Base-by-base conservation (phyloP, 2,329 filamentous ascomycete genomes). In the Fusarium torreyae region DNA sequence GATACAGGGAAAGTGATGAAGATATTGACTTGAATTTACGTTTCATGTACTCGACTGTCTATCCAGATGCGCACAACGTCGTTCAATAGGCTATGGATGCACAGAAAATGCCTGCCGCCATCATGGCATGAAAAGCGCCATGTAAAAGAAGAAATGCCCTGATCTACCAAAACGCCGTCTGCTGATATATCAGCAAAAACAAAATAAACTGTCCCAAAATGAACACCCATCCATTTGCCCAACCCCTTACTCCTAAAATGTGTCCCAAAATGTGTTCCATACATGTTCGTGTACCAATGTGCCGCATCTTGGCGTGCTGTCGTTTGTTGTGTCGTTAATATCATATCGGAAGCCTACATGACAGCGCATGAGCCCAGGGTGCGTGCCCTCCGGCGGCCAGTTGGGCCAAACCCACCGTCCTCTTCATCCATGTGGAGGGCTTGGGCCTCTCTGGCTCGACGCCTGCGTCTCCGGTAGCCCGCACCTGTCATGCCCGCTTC, bases 391-490 rank as follows among this genome's bases (percentile, higher is more conserved):
- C 89, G 85, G 38, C 89, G 85, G 26, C 87, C 83, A 6, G 81
- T 83, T 22, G 81, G 82, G 8, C 82, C 81, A n/a, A 80, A 69
- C 7, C 81, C 88, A 14, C 88, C 91, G 44, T 92, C 92, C 69
- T 94, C 92, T 77, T 97, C 94, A 71, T 93, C 89, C 46, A 92
- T 90, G 79, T 96, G 93, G 70, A 93, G 84, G 76, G 91, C 85
- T 76, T 94, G 91, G 7, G 94, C 94, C 77, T 97, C 93, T 46
- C 94, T 87, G 3, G 93, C 93, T 62, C 94, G 86, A 50, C 94
- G 86, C 68, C 94, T 85, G 61, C 94, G 84, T 54, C 94, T 85
- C 55, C 94, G 85, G 4, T 87, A 83, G 7, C 92, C 89, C 2
- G 86, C 86, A 3, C 91, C 93, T 3, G 82, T 84, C 4, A 87